Percentiles rank a stretch among this genome's conserved stretches.
phyloP scores from a whole-genome alignment of 345 rosid genomes.

The Limnanthes douglasii region DNA sequence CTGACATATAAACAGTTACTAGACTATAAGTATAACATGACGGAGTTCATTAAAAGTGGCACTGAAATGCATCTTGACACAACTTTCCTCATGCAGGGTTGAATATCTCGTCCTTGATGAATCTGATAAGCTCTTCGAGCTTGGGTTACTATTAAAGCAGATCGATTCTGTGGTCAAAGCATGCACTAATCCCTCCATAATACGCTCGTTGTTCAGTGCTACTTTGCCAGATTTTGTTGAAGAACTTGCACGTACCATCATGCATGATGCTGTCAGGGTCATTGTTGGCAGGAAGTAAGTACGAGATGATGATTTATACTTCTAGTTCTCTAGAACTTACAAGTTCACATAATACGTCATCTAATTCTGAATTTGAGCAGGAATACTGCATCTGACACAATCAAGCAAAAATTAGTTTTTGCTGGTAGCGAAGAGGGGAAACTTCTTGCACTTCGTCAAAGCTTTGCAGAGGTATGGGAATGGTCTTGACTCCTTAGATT shows the following conservation, averaged over 20 bases:
- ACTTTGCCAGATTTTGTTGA: constrained; percentile 90
- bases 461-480: constrained; percentile 67
- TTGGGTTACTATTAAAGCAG: constrained; percentile 71
- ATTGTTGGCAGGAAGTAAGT: constrained; percentile 89
- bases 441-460: constrained; percentile 82
- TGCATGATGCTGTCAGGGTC: constrained; percentile 96
- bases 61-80: constrained; percentile 4
- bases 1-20: too few species aligned
- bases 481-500: background rate
- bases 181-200: constrained; percentile 76
- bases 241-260: constrained; percentile 84
- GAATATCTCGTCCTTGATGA: constrained; percentile 94
- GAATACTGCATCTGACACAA: constrained; percentile 72
- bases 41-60: too few species aligned
- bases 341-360: constrained; percentile 7
- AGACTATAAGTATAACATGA: too few species aligned
- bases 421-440: constrained; percentile 96
- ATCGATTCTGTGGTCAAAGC: constrained; percentile 85
- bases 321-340: too few species aligned
- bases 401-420: constrained; percentile 78
- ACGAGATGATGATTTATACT: background rate
- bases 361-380: constrained; percentile 19
- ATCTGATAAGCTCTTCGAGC: constrained; percentile 95
- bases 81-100: constrained; percentile 34
- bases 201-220: constrained; percentile 88